phyloP scores from a whole-genome alignment of 139 green algal genomes.

The Chlamydomonas sphaeroides region DNA sequence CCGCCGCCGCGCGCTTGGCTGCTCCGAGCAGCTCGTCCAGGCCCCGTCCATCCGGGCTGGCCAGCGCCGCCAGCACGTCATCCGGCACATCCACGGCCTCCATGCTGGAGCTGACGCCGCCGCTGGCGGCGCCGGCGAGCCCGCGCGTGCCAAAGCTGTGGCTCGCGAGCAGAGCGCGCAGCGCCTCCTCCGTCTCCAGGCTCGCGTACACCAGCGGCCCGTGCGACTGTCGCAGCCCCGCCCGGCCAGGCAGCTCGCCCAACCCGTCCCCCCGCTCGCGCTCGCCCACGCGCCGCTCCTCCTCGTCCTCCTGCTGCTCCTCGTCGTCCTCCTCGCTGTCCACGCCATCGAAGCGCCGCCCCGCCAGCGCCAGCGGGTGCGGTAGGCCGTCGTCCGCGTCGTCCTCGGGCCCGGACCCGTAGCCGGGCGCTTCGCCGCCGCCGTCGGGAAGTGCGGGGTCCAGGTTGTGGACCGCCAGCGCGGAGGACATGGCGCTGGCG shows the following conservation, averaged over 20 bases:
- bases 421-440: too few relatives aligned
- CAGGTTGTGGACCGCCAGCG: background rate
- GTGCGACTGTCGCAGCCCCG: too few relatives aligned
- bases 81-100: slow-evolving; percentile 4
- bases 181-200: slow-evolving; percentile 29
- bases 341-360: slow-evolving; percentile 1
- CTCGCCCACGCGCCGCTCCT: too few relatives aligned
- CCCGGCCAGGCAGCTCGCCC: too few relatives aligned
- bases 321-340: slow-evolving; percentile 37
- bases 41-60: background rate
- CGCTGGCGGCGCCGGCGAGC: background rate
- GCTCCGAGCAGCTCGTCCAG: slow-evolving; percentile 1
- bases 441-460: too few relatives aligned
- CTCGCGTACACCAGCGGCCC: slow-evolving; percentile 15
- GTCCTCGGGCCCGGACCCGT: background rate
- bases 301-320: background rate
- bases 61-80: slow-evolving; percentile 19
- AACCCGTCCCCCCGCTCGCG: too few relatives aligned
- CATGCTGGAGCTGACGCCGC: background rate
- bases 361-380: slow-evolving; percentile 3
- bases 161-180: slow-evolving; percentile 17
- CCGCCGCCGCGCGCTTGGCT: background rate
- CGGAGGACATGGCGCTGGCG: background rate
- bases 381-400: background rate
- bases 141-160: background rate